Percentiles rank a stretch among this genome's conserved stretches.
Evolutionary conservation across 2,329 filamentous ascomycete genomes (phyloP).

Genomic region (Aspergillus texensis): DNA sequence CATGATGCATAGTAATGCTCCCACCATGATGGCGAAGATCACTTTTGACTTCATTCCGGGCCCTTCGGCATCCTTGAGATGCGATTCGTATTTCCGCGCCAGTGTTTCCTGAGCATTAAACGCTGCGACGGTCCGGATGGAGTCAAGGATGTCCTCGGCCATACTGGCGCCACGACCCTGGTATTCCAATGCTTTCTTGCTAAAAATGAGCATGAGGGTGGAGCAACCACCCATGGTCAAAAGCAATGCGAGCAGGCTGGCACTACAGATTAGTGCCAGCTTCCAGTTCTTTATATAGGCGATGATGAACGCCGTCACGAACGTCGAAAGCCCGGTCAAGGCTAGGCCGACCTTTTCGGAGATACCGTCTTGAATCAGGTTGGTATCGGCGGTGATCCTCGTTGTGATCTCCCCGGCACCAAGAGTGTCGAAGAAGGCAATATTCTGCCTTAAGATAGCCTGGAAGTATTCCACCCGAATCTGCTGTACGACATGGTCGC

Average conservation of each 20-base stretch:
- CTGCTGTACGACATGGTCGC: slow-evolving; percentile 74
- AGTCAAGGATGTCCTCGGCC: slow-evolving; percentile 55
- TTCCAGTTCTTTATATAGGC: slow-evolving; percentile 91
- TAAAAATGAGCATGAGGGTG: slow-evolving; percentile 73
- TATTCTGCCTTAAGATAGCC: slow-evolving; percentile 81
- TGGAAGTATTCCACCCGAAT: slow-evolving; percentile 79
- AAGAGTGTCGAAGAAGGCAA: slow-evolving; percentile 87
- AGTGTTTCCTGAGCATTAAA: slow-evolving; percentile 44
- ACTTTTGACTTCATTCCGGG: slow-evolving; percentile 32
- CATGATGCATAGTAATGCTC: slow-evolving; percentile 33
- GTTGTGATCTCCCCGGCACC: slow-evolving; percentile 90
- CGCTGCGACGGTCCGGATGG: slow-evolving; percentile 53
- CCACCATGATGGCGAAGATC: slow-evolving; percentile 33
- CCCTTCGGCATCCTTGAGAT: slow-evolving; percentile 27
- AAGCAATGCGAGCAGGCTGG: slow-evolving; percentile 74
- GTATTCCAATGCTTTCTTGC: slow-evolving; percentile 71
- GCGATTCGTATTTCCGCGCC: slow-evolving; percentile 29
- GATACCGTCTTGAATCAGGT: slow-evolving; percentile 87
- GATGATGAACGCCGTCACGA: slow-evolving; percentile 83
- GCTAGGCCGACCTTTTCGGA: slow-evolving; percentile 84
- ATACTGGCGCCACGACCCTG: slow-evolving; percentile 63
- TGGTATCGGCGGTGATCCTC: slow-evolving; percentile 87
- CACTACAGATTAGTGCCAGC: slow-evolving; percentile 79
- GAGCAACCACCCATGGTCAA: slow-evolving; percentile 72
- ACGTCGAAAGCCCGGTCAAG: slow-evolving; percentile 73